Conservation (phyloP, 345 rosid species). For the Psidium guajava region DNA sequence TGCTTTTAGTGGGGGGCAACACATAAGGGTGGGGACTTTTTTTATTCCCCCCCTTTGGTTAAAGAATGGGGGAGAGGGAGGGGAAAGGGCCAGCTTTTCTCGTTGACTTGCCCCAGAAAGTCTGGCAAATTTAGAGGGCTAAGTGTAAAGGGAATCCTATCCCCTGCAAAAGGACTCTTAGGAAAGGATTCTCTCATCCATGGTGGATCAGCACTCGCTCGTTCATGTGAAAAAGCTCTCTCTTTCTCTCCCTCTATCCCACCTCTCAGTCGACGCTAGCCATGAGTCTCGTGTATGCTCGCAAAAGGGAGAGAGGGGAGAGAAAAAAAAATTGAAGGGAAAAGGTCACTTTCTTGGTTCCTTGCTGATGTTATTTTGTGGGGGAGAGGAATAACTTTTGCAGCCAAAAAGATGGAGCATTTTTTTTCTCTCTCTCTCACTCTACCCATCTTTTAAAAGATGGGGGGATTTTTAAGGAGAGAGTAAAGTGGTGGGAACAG, state of each 20-base stretch:
- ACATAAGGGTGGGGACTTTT: slow-evolving; percentile 5
- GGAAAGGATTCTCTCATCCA: slow-evolving; percentile 15
- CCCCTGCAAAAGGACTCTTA: slow-evolving; percentile 9
- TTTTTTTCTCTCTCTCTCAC: slow-evolving; percentile 9
- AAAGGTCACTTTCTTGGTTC: slow-evolving; percentile 20
- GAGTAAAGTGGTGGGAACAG: slow-evolving; percentile 25
- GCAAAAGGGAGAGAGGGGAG: slow-evolving; percentile 16
- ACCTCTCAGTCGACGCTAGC: not conserved
- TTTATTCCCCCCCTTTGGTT: not conserved
- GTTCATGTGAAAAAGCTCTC: not conserved
- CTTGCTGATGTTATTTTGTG: slow-evolving; percentile 22
- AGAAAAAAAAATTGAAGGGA: not conserved
- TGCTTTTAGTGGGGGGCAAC: slow-evolving; percentile 36
- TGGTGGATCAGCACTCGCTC: slow-evolving; percentile 36
- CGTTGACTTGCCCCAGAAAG: slow-evolving; percentile 65
- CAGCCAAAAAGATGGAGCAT: slow-evolving; percentile 29
- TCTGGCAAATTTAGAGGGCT: slow-evolving; percentile 31
- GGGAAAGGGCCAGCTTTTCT: slow-evolving; percentile 31
- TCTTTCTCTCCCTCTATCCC: not conserved
- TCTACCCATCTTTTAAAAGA: slow-evolving; percentile 2
- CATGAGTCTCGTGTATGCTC: slow-evolving; percentile 18
- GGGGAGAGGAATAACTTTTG: slow-evolving; percentile 32
- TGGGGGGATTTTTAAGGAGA: slow-evolving; percentile 26
- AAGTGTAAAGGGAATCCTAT: slow-evolving; percentile 37
- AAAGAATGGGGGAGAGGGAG: not conserved